A percentile compares a stretch with the other conserved stretches of the same genome.
Conservation (phyloP, 331 rosid species). For the Cydonia oblonga region DNA sequence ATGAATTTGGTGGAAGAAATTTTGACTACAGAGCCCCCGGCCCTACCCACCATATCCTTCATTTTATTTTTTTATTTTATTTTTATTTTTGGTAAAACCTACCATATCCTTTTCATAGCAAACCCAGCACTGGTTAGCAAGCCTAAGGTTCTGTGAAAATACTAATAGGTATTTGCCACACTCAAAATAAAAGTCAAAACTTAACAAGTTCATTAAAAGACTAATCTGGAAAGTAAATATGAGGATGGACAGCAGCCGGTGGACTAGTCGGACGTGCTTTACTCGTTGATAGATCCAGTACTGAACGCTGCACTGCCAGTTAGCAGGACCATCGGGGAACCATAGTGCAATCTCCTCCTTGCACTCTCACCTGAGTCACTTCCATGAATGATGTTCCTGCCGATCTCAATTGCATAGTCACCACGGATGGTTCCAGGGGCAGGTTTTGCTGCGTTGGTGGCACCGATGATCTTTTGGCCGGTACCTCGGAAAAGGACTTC, state of each 20-base stretch:
- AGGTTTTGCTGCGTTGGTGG: conserved; percentile 83
- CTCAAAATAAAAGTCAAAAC: neutral
- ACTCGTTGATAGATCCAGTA: conserved; percentile 65
- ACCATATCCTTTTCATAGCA: no score
- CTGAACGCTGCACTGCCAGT: conserved; percentile 69
- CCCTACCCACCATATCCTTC: no score
- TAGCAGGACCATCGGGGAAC: conserved; percentile 74
- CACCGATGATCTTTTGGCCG: conserved; percentile 85
- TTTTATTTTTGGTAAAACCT: no score
- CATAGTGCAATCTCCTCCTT: conserved; percentile 70
- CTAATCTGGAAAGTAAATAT: neutral
- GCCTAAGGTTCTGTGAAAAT: neutral
- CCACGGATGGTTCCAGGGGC: conserved; percentile 96
- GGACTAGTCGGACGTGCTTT: neutral
- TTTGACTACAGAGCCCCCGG: no score
- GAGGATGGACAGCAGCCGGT: neutral
- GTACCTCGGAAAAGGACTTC: no score
- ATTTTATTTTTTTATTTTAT: no score
- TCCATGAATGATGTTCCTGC: conserved; percentile 95
- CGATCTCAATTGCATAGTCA: conserved; percentile 82
- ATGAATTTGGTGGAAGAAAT: no score
- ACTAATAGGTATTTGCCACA: neutral
- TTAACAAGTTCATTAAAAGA: neutral
- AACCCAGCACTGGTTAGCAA: neutral
- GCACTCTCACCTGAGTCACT: conserved; percentile 83